phyloP scores from a whole-genome alignment of 768 basidiomycete species.

The Mycena indigotica region DNA sequence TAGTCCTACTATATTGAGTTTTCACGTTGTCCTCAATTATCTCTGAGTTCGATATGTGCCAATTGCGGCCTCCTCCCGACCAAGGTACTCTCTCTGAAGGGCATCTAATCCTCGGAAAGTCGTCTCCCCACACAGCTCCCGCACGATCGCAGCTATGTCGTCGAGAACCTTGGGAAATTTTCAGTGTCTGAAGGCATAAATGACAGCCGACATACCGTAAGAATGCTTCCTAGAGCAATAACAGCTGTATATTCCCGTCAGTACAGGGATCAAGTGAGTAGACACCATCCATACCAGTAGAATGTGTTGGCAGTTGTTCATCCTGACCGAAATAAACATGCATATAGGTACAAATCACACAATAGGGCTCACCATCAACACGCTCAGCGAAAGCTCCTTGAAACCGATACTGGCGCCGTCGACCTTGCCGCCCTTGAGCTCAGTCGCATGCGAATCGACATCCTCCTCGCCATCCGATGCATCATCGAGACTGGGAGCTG shows the following conservation, averaged over 20 bases:
- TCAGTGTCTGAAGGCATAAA: too few relatives aligned
- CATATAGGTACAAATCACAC: background rate
- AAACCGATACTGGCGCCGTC: slow-evolving; percentile 47
- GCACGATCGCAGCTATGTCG: slow-evolving; percentile 41
- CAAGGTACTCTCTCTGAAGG: slow-evolving; percentile 40
- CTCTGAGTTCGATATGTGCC: slow-evolving; percentile 12
- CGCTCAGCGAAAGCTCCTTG: slow-evolving; percentile 41
- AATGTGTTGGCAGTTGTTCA: slow-evolving; percentile 45
- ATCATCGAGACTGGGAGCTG: background rate
- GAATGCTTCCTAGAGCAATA: slow-evolving; percentile 42
- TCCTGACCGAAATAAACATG: slow-evolving; percentile 31
- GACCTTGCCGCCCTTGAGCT: slow-evolving; percentile 34
- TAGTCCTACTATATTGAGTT: too few relatives aligned
- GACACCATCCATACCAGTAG: slow-evolving; percentile 33
- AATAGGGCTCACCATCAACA: slow-evolving; percentile 35
- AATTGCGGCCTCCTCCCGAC: slow-evolving; percentile 40
- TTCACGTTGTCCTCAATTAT: background rate
- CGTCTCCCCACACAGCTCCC: slow-evolving; percentile 45
- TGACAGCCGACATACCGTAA: slow-evolving; percentile 36
- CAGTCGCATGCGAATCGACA: slow-evolving; percentile 21
- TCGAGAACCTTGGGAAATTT: slow-evolving; percentile 48
- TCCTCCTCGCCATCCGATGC: slow-evolving; percentile 17
- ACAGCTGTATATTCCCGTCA: slow-evolving; percentile 30
- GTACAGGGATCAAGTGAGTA: background rate
- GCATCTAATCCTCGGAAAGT: slow-evolving; percentile 41